These are phyloP conservation scores for Stephania yunnanensis DNA, from an alignment of 164 flowering plant species.

Conservation along the genomic window DNA sequence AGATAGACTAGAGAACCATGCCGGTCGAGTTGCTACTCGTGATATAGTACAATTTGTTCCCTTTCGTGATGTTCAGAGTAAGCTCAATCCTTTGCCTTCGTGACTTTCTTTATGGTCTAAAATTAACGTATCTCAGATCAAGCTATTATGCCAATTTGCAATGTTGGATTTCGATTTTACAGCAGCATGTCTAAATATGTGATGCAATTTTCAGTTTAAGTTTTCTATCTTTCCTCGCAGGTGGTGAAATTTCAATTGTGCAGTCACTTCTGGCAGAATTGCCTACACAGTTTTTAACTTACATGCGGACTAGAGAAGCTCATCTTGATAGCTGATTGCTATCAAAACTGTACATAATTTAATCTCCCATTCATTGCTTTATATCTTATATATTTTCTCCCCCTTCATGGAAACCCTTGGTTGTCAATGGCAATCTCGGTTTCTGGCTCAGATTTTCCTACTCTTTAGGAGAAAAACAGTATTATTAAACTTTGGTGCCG, in stretches of 20 bases:
- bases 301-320: slow-evolving; percentile 46
- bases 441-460: slow-evolving; percentile 2
- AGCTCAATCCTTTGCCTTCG: slow-evolving; percentile 13
- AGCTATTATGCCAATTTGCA: not conserved
- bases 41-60: slow-evolving; percentile 86
- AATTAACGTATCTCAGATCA: not conserved
- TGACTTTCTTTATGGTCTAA: not conserved
- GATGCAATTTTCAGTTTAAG: not conserved
- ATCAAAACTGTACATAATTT: slow-evolving; percentile 24
- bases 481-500: not conserved
- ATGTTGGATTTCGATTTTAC: not conserved
- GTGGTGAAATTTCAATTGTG: slow-evolving; percentile 44
- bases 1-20: slow-evolving; percentile 51
- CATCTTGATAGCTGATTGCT: slow-evolving; percentile 27
- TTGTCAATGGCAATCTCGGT: not conserved
- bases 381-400: not conserved
- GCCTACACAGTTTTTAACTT: slow-evolving; percentile 56
- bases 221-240: slow-evolving; percentile 25
- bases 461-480: not conserved
- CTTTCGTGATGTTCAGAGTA: slow-evolving; percentile 68
- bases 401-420: not conserved
- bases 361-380: not conserved
- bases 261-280: slow-evolving; percentile 57
- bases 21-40: slow-evolving; percentile 73
- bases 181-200: not conserved